Percentiles rank a stretch among this genome's conserved stretches.
These are phyloP conservation scores for Solanum peruvianum DNA, from an alignment of 257 asterid genomes.

Conservation along the genomic window DNA sequence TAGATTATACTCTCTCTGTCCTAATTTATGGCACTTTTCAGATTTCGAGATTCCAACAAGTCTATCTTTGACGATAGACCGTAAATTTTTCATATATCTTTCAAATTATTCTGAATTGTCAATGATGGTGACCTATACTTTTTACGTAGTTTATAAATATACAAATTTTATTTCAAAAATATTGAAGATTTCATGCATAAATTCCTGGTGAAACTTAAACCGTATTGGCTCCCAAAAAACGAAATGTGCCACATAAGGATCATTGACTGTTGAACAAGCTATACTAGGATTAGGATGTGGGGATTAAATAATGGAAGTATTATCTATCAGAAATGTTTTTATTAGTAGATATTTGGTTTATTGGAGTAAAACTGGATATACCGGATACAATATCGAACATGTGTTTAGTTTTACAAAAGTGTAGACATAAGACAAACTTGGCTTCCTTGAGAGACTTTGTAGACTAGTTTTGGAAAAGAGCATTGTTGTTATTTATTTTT, in stretches of 20 bases:
- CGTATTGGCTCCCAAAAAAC: not conserved
- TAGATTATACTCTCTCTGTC: not conserved
- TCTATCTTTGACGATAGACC: not conserved
- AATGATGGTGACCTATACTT: too few species aligned
- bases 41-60: not conserved
- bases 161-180: too few species aligned
- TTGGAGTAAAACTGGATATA: not conserved
- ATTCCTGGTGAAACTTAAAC: too few species aligned
- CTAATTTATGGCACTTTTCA: not conserved
- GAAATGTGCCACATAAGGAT: not conserved
- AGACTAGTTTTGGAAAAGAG: not conserved
- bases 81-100: not conserved
- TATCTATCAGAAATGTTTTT: not conserved
- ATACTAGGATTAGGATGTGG: not conserved
- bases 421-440: not conserved
- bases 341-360: not conserved
- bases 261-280: not conserved
- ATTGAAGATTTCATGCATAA: too few species aligned
- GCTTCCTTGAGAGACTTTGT: not conserved
- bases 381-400: not conserved
- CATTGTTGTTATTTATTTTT: not conserved
- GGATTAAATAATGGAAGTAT: not conserved
- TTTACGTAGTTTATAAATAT: too few species aligned
- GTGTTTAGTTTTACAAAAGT: not conserved
- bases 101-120: too few species aligned